Conservation (phyloP, 177 flowering plant species). For the Vitis hybrid region DNA sequence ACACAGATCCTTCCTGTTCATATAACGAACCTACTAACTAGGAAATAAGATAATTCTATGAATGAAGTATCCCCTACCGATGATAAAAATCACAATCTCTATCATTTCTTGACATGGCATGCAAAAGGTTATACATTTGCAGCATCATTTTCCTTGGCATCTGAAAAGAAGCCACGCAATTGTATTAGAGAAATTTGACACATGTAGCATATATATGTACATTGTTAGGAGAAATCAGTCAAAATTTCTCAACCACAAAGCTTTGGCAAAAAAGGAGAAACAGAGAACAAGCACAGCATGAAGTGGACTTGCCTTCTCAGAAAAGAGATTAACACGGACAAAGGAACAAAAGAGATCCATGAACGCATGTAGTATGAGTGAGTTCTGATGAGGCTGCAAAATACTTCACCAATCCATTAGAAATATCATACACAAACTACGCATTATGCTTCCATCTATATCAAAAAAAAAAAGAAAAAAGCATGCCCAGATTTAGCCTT, state of each 20-base stretch:
- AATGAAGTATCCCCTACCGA: constrained; percentile 46
- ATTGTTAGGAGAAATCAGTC: neutral
- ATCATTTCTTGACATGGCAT: constrained; percentile 70
- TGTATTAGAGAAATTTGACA: neutral
- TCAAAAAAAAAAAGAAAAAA: neutral
- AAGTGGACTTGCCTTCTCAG: constrained; percentile 68
- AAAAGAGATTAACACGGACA: constrained; percentile 85
- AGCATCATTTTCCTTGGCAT: constrained; percentile 96
- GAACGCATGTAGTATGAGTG: constrained; percentile 91
- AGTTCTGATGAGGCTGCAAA: constrained; percentile 98
- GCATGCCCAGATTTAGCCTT: too few relatives aligned
- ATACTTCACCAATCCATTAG: constrained; percentile 23
- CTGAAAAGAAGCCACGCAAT: constrained; percentile 32
- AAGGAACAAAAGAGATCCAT: constrained; percentile 97
- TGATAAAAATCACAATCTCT: constrained; percentile 96
- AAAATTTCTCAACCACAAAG: neutral
- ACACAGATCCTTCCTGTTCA: too few relatives aligned
- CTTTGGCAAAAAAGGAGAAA: neutral
- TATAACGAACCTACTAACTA: neutral
- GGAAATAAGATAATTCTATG: neutral
- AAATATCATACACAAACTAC: constrained; percentile 13
- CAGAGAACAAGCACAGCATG: neutral
- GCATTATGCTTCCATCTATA: constrained; percentile 5
- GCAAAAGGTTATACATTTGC: constrained; percentile 89
- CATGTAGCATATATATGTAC: neutral